Evolutionary conservation across 805 yeast genomes (phyloP).

Genomic region (Wickerhamomyces mucosus): DNA sequence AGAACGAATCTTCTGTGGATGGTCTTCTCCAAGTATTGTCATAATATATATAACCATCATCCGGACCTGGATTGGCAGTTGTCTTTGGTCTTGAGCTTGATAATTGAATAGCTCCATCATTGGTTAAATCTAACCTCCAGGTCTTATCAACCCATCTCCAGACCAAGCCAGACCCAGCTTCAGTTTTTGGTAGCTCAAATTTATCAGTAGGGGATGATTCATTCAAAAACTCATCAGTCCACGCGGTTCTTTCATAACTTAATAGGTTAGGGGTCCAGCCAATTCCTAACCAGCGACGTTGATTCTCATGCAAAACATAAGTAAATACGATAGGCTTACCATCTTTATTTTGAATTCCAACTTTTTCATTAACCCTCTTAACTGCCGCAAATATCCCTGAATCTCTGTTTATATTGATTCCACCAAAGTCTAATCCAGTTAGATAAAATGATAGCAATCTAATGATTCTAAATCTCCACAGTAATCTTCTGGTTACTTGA

Average conservation of each 20-base stretch:
- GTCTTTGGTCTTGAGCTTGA: slow-evolving; percentile 47
- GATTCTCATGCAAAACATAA: slow-evolving; percentile 88
- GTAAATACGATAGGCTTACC: slow-evolving; percentile 68
- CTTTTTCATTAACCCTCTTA: slow-evolving; percentile 28
- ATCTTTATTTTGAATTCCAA: slow-evolving; percentile 22
- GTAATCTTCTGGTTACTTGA: slow-evolving; percentile 67
- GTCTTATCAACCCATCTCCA: slow-evolving; percentile 96
- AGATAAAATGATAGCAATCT: slow-evolving; percentile 68
- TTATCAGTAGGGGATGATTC: slow-evolving; percentile 70
- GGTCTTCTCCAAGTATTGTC: slow-evolving; percentile 96
- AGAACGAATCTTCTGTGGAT: slow-evolving; percentile 74
- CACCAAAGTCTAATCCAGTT: slow-evolving; percentile 77
- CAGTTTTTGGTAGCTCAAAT: slow-evolving; percentile 74
- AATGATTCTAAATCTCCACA: slow-evolving; percentile 74
- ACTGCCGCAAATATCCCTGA: slow-evolving; percentile 35
- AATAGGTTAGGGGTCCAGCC: slow-evolving; percentile 95
- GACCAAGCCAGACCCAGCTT: slow-evolving; percentile 54
- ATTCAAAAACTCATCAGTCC: slow-evolving; percentile 95
- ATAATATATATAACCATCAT: slow-evolving; percentile 81
- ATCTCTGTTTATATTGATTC: slow-evolving; percentile 29
- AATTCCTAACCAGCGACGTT: slow-evolving; percentile 93
- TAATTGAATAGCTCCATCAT: slow-evolving; percentile 75
- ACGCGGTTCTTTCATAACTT: slow-evolving; percentile 88
- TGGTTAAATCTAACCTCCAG: slow-evolving; percentile 86
- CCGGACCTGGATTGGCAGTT: slow-evolving; percentile 58